Evolutionary conservation across 225 moss, liverwort and hornwort species (phyloP).

Genomic region (Bryum argenteum): DNA sequence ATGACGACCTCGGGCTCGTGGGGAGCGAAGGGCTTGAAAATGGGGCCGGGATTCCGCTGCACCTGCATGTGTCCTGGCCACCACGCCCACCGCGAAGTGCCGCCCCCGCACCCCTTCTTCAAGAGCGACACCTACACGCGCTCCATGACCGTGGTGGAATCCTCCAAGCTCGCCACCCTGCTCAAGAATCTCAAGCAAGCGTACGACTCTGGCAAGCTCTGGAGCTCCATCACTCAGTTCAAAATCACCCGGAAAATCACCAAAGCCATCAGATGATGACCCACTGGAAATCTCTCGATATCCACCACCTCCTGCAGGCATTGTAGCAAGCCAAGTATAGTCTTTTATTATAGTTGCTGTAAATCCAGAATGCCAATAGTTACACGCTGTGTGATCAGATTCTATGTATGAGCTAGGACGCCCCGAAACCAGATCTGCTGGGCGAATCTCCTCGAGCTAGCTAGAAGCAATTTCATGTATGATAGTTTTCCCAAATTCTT

Average conservation of each 20-base stretch:
- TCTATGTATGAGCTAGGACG: no score
- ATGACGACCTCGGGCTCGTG: slow-evolving; percentile 44
- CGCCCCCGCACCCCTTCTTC: slow-evolving; percentile 38
- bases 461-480: no score
- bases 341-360: no score
- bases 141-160: slow-evolving; percentile 40
- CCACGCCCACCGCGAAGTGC: slow-evolving; percentile 34
- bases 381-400: no score
- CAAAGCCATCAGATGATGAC: slow-evolving; percentile 41
- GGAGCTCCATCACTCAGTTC: slow-evolving; percentile 61
- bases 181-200: slow-evolving; percentile 45
- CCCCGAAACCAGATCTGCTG: no score
- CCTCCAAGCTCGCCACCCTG: slow-evolving; percentile 40
- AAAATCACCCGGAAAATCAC: slow-evolving; percentile 47
- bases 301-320: no score
- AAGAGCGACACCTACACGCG: slow-evolving; percentile 38
- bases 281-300: no score
- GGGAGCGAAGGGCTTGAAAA: slow-evolving; percentile 44
- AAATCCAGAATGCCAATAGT: no score
- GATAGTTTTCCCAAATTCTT: no score
- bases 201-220: slow-evolving; percentile 52
- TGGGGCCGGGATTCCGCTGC: slow-evolving; percentile 49
- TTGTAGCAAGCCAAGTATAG: no score
- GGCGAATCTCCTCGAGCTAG: no score
- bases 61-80: slow-evolving; percentile 53